Evolutionary conservation across 345 rosid genomes (phyloP), one percentile per base, ranked within the genome.

Genomic region (Kernera saxatilis): DNA sequence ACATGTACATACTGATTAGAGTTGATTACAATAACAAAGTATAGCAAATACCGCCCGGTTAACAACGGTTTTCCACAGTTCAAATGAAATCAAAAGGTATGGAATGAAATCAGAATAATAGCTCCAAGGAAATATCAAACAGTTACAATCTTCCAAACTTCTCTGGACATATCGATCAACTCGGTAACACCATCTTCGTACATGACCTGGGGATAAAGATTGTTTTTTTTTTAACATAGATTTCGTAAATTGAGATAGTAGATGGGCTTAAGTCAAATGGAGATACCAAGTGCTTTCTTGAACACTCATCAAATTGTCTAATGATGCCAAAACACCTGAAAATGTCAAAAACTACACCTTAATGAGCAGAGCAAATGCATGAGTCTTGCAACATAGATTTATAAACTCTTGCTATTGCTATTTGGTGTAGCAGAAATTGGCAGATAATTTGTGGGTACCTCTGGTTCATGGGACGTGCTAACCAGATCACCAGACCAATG

Each of bases 251-350:
- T 22, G 61, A 56, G 37, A 11, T 26, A n/a, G 15, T n/a, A 51
- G 7, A 18, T 50, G 18, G n/a, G 11, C 14, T 41, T 12, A 11
- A 56, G 49, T 32, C 37, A 53, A 52, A 8, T n/a, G 67, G 15
- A 46, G 80, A 72, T 86, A 91, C 97, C 74, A 78, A 44, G 67
- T 88, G 96, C 64, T 80, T 84, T 70, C 87, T 79, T 22, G 95
- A 72, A 71, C 74, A 70, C 75, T 78, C 82, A 77, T 88, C 87
- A 41, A 82, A 91, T 63, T 81, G 83, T 64, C 70, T 82, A 46
- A 94, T 82, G 39, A 85, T 85, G 58, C 97, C 90, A 59, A 86
- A 87, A 72, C 72, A 63, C 74, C 98, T 94, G 83, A 27, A 75
- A 45, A 40, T 53, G 5, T 32, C 37, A 54, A 11, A 7, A 4